A percentile compares a stretch with the other conserved stretches of the same genome.
These are phyloP conservation scores for Trypanosoma avium DNA, from an alignment of 208 protist species.

Conservation along the genomic window DNA sequence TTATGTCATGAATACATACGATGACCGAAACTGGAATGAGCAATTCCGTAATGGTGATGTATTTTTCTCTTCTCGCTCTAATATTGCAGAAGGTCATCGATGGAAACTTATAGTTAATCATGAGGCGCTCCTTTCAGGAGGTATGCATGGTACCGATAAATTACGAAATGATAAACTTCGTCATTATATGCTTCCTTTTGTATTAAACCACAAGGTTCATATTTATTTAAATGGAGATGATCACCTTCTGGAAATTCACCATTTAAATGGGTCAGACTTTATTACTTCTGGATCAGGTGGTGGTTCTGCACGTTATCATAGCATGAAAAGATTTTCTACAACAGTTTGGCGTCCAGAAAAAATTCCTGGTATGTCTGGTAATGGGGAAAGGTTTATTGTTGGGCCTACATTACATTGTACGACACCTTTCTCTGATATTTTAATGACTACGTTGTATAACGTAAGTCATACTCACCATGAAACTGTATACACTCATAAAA, in stretches of 20 bases:
- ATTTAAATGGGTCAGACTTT: constrained; percentile 26
- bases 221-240: constrained; percentile 26
- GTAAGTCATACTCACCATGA: constrained; percentile 1
- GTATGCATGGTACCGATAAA: constrained; percentile 7
- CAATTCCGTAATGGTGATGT: constrained; percentile 1
- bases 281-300: constrained; percentile 19
- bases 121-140: constrained; percentile 16
- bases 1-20: constrained; percentile 26
- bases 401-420: constrained; percentile 19
- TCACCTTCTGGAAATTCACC: constrained; percentile 27
- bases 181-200: constrained; percentile 10
- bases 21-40: background rate
- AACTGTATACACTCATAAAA: constrained; percentile 7
- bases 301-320: constrained; percentile 8
- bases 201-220: constrained; percentile 17
- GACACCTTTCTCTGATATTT: constrained; percentile 5
- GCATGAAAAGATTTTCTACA: constrained; percentile 2
- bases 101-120: constrained; percentile 24
- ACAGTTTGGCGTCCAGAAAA: constrained; percentile 20
- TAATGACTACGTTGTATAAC: constrained; percentile 12
- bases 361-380: background rate
- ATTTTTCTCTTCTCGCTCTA: constrained; percentile 7
- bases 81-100: background rate
- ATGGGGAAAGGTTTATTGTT: background rate
- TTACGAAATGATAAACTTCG: constrained; percentile 4